Evolutionary conservation across 805 yeast species (phyloP).

Genomic region (Wickerhamiella sorbophila): DNA sequence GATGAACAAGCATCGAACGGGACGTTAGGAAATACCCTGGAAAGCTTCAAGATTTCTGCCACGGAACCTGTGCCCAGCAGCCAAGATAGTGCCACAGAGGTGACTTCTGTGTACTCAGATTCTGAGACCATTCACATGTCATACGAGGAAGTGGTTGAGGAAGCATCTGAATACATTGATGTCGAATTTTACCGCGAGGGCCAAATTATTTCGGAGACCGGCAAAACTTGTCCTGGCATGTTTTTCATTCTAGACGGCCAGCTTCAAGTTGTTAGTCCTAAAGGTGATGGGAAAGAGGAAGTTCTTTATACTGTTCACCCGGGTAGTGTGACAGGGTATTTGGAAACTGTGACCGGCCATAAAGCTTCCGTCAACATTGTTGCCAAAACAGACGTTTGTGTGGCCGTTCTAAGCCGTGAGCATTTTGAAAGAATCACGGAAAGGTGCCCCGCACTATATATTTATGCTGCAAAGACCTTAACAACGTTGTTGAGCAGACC

Average conservation of each 20-base stretch:
- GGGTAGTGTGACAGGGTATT: conserved; percentile 81
- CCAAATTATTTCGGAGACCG: conserved; percentile 44
- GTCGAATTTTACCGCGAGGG: conserved; percentile 41
- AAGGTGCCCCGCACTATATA: conserved; percentile 56
- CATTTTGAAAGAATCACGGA: conserved; percentile 57
- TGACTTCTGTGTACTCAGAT: neutral
- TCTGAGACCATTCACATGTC: conserved; percentile 14
- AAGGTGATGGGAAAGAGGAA: conserved; percentile 9
- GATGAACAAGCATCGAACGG: neutral
- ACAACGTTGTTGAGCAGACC: conserved; percentile 53
- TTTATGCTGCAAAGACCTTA: conserved; percentile 63
- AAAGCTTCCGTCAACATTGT: conserved; percentile 59
- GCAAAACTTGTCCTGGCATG: conserved; percentile 56
- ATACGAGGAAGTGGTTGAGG: conserved; percentile 25
- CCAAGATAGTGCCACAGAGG: neutral
- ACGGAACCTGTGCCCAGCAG: neutral
- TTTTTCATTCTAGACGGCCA: conserved; percentile 69
- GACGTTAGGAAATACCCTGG: neutral
- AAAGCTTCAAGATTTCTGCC: neutral
- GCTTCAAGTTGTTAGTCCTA: conserved; percentile 46
- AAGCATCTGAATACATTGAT: conserved; percentile 39
- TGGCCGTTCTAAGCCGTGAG: conserved; percentile 54
- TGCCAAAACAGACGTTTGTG: conserved; percentile 48
- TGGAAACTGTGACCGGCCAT: conserved; percentile 67
- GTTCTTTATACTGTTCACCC: conserved; percentile 43